These are phyloP conservation scores for Ophiocordyceps camponoti-saundersi DNA, from an alignment of 2,329 filamentous ascomycete genomes.

Conservation along the genomic window DNA sequence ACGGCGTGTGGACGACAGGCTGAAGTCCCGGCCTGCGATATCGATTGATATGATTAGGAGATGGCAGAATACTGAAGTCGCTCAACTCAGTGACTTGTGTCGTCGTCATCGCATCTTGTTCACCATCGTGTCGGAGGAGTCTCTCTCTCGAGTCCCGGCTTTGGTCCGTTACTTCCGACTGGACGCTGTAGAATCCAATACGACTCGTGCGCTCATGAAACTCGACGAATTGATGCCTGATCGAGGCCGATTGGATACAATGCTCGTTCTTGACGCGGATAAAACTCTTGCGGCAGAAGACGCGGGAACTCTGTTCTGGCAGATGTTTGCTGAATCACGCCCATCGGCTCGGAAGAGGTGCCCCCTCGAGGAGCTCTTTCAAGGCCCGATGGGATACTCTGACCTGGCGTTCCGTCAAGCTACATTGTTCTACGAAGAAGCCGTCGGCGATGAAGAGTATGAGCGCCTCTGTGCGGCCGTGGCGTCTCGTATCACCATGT, in stretches of 20 bases:
- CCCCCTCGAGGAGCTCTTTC: slow-evolving; percentile 28
- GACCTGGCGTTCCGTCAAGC: slow-evolving; percentile 38
- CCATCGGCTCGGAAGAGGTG: not conserved
- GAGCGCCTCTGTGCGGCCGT: slow-evolving; percentile 25
- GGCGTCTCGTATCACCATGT: slow-evolving; percentile 21
- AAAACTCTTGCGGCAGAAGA: slow-evolving; percentile 34
- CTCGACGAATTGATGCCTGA: slow-evolving; percentile 17
- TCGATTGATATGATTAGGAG: slow-evolving; percentile 20
- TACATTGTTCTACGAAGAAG: slow-evolving; percentile 32
- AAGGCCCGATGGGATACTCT: slow-evolving; percentile 27
- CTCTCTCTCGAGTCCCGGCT: slow-evolving; percentile 1
- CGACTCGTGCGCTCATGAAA: slow-evolving; percentile 8
- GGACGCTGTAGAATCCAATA: slow-evolving; percentile 14
- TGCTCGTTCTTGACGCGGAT: slow-evolving; percentile 42
- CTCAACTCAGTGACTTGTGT: slow-evolving; percentile 25
- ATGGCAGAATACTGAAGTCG: slow-evolving; percentile 31
- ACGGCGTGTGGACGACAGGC: slow-evolving; percentile 19
- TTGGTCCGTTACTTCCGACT: slow-evolving; percentile 4
- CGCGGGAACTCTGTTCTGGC: slow-evolving; percentile 33
- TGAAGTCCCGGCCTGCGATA: slow-evolving; percentile 14
- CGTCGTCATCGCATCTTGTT: slow-evolving; percentile 28
- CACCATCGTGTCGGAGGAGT: slow-evolving; percentile 13
- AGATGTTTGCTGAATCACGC: slow-evolving; percentile 4
- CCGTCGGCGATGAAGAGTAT: slow-evolving; percentile 17
- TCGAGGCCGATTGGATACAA: slow-evolving; percentile 16